phyloP scores from a whole-genome alignment of 1,284 basidiomycete species.

The Puccinia hordei region DNA sequence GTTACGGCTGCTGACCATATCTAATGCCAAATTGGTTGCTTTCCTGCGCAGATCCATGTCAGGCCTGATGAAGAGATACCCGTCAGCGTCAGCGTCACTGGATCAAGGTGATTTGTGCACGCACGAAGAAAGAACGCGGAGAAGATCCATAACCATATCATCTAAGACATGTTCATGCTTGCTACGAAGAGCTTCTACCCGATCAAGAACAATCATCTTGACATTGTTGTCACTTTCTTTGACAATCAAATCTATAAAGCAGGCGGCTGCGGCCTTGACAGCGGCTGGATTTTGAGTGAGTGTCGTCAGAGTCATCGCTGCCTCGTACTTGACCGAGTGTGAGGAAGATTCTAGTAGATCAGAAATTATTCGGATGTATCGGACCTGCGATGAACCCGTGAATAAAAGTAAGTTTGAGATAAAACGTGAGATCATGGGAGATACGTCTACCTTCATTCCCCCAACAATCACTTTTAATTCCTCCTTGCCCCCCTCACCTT shows the following conservation, averaged over 20 bases:
- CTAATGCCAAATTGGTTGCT: constrained; percentile 83
- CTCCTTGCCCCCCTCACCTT: constrained; percentile 51
- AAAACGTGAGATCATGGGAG: not conserved
- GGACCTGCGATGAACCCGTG: constrained; percentile 65
- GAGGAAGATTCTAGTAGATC: constrained; percentile 89
- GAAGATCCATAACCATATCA: constrained; percentile 89
- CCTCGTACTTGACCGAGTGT: constrained; percentile 96
- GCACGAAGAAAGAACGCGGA: constrained; percentile 74
- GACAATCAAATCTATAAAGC: constrained; percentile 83
- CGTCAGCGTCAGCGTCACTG: not conserved
- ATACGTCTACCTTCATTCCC: constrained; percentile 47
- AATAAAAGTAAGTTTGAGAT: not conserved
- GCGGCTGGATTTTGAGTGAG: constrained; percentile 95
- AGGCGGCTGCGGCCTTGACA: constrained; percentile 89
- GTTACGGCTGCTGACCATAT: constrained; percentile 90
- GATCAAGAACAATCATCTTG: constrained; percentile 94
- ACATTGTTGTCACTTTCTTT: constrained; percentile 99
- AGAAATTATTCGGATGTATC: constrained; percentile 91
- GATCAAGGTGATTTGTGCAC: not conserved
- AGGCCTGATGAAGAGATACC: constrained; percentile 64
- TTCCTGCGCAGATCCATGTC: constrained; percentile 97
- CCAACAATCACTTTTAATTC: constrained; percentile 69
- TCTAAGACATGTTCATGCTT: constrained; percentile 92
- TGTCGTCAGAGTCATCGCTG: constrained; percentile 89
- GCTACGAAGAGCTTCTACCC: constrained; percentile 78